Base-by-base conservation (phyloP, 257 asterid species). In the Paraleonurus japonicus region DNA sequence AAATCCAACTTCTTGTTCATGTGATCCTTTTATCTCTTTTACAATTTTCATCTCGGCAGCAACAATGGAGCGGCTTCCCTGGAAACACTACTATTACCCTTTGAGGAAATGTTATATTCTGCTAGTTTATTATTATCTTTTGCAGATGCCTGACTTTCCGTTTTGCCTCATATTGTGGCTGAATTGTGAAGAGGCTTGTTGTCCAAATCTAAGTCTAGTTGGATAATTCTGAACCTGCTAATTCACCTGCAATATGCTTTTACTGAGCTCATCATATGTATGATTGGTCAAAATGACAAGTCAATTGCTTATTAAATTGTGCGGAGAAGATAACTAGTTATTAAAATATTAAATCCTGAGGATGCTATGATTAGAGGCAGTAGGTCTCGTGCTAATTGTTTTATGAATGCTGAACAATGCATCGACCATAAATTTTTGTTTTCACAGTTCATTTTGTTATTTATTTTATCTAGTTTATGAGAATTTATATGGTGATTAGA, bases 171-270 rank as follows among this genome's bases (percentile, higher is more conserved):
- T 60, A 55, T n/a, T 47, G 47, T 61, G 28, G 50, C 43, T 11
- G 68, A 33, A 50, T 50, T 7, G 62, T 61, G 27, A 69, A 15
- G 62, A 32, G 27, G 45, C 24, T 30, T 2, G 39, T 65, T 62
- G 41, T n/a, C 67, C 5, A 23, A 10, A 27, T 53, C 45, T 62
- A 37, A 47, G 28, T 51, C 35, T 53, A 28, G 65, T 72, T 72
- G 37, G 51, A 33, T 60, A 60, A 55, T 28, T 50, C 60, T 47
- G 20, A 24, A 26, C n/a, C 28, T 39, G 63, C 20, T 35, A 32
- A 30, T 41, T 67, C 67, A 64, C 30, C 15, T 71, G 43, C 47
- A 39, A 77, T 65, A 19, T 60, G 43, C 57, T 26, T 67, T 67
- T 58, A 51, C 51, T 47, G 23, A 57, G 74, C 65, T 45, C 62